phyloP scores from a whole-genome alignment of 2,329 filamentous ascomycete species.

The Boeremia lycopersici region DNA sequence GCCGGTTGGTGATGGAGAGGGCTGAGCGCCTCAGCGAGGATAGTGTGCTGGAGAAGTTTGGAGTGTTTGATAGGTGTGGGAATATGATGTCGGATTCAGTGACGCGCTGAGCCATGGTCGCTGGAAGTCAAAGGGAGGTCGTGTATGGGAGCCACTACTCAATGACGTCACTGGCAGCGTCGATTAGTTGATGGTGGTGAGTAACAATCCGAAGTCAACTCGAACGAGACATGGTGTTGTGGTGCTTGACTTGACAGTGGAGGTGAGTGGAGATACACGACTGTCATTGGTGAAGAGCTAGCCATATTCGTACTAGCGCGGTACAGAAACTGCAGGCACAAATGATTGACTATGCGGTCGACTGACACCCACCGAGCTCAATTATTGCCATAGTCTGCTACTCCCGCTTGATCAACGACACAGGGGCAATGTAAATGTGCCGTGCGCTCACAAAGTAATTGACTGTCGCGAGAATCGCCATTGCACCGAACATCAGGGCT shows the following conservation, averaged over 20 bases:
- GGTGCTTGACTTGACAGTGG: not conserved
- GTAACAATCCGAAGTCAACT: not conserved
- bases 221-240: not conserved
- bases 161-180: too few relatives aligned
- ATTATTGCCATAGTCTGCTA: not conserved
- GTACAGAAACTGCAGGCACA: slow-evolving; percentile 1
- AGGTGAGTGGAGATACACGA: not conserved
- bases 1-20: slow-evolving; percentile 79
- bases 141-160: too few relatives aligned
- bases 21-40: slow-evolving; percentile 76
- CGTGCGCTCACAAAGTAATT: slow-evolving; percentile 24
- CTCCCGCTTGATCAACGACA: slow-evolving; percentile 20
- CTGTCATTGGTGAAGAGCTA: not conserved
- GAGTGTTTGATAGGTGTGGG: slow-evolving; percentile 63
- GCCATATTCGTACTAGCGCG: not conserved
- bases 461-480: slow-evolving; percentile 18
- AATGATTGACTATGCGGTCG: not conserved
- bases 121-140: too few relatives aligned
- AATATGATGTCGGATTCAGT: slow-evolving; percentile 57
- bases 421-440: slow-evolving; percentile 20
- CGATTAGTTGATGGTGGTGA: not conserved
- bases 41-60: slow-evolving; percentile 68
- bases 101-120: slow-evolving; percentile 35
- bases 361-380: not conserved
- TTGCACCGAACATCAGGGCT: slow-evolving; percentile 49